Evolutionary conservation across 1,139 yeast genomes (phyloP), one percentile per base, ranked within the genome.

Genomic region (Magnusiomyces ingens): DNA sequence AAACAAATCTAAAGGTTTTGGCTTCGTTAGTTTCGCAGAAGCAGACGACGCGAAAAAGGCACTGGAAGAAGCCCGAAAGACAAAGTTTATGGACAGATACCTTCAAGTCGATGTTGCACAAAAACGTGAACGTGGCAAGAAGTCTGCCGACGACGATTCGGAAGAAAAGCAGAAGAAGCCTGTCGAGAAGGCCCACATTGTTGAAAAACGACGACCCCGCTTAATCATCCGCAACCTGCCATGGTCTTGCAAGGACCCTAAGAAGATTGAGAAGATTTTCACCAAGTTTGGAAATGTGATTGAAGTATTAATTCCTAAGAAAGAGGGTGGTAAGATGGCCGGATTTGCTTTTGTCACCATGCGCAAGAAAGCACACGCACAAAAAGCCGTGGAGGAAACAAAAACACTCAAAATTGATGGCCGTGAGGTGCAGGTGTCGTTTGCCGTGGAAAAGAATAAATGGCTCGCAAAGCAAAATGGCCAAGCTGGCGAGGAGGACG

Each of bases 321-420:
- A 87, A 65, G 78, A 80, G 52, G 95, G 90, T 52, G 96, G 97
- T 12, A 84, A 80, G 67, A 86, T 93, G 94, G 76, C 86, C 59
- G 99, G 99, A 11, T 93, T 93, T 76, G 99, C 91, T 0, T 94
- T 93, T 69, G 91, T 93, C 19, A 85, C 94, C 0, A 87, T 94
- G 96, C 82, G 82, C 66, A 88, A 85, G 66, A 76, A 82, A 57
- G 73, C 80, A 35, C 83, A 86, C 59, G 98, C 99, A 49, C 84
- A 81, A 63, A 77, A 74, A 55, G 99, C 97, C 0, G 82, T 91
- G 40, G 85, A 86, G 61, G 90, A 78, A 44, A 76, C 83, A 32
- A 70, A 69, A 49, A 95, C 87, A 3, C 72, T 91, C 63, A 83
- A 88, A 69, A 86, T 94, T 55, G 90, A 84, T 63, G 98, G 93